Evolutionary conservation across 2,329 filamentous ascomycete genomes (phyloP).

Genomic region (Epichloe gansuensis): DNA sequence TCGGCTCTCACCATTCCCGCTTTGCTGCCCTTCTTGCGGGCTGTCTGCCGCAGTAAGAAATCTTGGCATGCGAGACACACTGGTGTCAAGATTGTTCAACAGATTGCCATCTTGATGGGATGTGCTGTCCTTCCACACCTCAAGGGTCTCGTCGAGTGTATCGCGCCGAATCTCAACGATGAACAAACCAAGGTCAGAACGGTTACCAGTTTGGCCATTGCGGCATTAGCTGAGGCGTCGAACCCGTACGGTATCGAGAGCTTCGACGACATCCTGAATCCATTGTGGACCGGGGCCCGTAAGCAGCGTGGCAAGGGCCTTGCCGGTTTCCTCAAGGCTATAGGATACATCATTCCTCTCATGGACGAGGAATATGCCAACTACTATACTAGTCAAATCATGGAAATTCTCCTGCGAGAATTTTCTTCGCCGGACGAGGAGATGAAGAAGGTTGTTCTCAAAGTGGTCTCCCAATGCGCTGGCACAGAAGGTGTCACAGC

Average conservation of each 20-base stretch:
- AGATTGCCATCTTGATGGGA: constrained; percentile 97
- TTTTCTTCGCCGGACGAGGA: constrained; percentile 96
- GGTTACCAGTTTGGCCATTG: constrained; percentile 88
- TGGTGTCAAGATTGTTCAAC: constrained; percentile 97
- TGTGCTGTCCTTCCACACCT: constrained; percentile 91
- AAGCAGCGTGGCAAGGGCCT: constrained; percentile 95
- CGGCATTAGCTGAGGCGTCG: constrained; percentile 86
- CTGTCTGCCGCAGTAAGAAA: constrained; percentile 95
- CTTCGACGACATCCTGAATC: constrained; percentile 95
- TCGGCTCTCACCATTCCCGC: constrained; percentile 93
- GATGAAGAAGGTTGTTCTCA: constrained; percentile 99
- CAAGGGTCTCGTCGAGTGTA: constrained; percentile 92
- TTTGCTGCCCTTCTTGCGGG: constrained; percentile 83
- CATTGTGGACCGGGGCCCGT: constrained; percentile 88
- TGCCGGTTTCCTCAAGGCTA: constrained; percentile 90
- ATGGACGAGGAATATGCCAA: constrained; percentile 99
- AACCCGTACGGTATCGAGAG: constrained; percentile 99
- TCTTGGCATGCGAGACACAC: constrained; percentile 98
- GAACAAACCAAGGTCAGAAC: constrained; percentile 97
- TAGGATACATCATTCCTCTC: constrained; percentile 93
- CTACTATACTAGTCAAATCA: constrained; percentile 96
- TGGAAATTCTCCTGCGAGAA: constrained; percentile 93
- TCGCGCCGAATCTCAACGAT: constrained; percentile 88
- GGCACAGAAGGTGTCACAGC: constrained; percentile 90
- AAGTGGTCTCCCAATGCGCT: constrained; percentile 92